phyloP scores from a whole-genome alignment of 139 green algal species.

The Spirogloea muscicola region DNA sequence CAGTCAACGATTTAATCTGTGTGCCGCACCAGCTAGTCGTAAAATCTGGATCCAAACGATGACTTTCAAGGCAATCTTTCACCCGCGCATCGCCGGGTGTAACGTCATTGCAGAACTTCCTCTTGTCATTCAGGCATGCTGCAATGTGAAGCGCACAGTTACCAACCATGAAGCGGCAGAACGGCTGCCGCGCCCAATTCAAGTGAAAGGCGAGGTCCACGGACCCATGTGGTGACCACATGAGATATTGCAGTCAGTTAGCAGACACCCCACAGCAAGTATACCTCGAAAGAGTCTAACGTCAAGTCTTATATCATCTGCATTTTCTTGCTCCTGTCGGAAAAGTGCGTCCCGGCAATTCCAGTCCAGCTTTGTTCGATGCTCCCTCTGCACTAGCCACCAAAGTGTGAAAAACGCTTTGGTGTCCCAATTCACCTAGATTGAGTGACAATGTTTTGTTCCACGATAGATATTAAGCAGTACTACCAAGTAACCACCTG shows the following conservation, averaged over 20 bases:
- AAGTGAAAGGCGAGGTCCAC: too few relatives aligned
- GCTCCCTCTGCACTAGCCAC: constrained; percentile 43
- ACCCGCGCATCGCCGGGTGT: constrained; percentile 53
- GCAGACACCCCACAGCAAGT: neutral
- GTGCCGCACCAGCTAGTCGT: constrained; percentile 3
- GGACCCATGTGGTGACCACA: too few relatives aligned
- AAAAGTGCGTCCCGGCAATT: constrained; percentile 74
- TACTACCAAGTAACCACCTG: neutral
- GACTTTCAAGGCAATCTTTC: constrained; percentile 59
- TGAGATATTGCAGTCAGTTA: neutral
- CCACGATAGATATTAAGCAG: neutral
- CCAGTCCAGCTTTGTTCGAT: constrained; percentile 52
- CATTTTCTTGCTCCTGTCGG: constrained; percentile 72
- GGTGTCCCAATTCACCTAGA: neutral
- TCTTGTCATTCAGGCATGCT: constrained; percentile 68
- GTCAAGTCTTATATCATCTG: constrained; percentile 72
- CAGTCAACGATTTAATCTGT: too few relatives aligned
- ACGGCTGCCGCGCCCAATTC: neutral
- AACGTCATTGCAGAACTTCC: constrained; percentile 65
- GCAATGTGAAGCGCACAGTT: neutral
- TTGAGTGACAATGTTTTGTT: neutral
- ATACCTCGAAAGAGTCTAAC: constrained; percentile 55
- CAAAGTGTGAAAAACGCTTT: neutral
- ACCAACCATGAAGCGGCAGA: neutral
- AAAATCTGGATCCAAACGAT: constrained; percentile 20